Conservation (phyloP, 2,329 filamentous ascomycete species). For the Neofusicoccum ribis region DNA sequence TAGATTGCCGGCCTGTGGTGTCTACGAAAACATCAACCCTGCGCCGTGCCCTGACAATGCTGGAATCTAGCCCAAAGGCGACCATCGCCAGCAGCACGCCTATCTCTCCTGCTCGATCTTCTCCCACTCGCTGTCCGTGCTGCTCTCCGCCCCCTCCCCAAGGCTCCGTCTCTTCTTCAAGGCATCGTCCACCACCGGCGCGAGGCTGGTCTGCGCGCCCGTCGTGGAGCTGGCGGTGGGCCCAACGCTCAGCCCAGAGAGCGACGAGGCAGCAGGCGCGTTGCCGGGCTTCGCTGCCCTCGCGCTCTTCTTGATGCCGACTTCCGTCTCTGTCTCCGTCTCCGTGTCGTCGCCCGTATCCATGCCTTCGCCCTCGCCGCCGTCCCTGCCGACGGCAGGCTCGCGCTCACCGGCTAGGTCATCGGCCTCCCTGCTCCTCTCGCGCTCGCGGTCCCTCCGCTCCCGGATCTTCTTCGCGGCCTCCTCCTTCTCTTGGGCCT, state of each 20-base stretch:
- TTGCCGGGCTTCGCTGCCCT: neutral
- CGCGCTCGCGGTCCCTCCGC: conserved; percentile 46
- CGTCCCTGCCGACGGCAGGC: conserved; percentile 30
- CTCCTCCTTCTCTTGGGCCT: conserved; percentile 49
- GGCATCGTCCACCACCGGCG: conserved; percentile 35
- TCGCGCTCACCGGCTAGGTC: conserved; percentile 25
- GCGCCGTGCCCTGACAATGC: neutral
- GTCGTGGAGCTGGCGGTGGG: conserved; percentile 26
- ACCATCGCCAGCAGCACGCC: neutral
- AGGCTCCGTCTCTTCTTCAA: conserved; percentile 48
- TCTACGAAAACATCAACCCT: neutral
- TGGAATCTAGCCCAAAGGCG: conserved; percentile 3
- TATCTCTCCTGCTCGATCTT: conserved; percentile 67
- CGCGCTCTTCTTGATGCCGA: conserved; percentile 22
- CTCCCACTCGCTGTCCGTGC: conserved; percentile 97
- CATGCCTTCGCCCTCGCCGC: conserved; percentile 39
- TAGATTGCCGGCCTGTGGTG: neutral
- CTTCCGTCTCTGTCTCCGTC: conserved; percentile 38
- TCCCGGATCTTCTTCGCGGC: conserved; percentile 49
- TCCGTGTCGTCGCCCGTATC: conserved; percentile 51
- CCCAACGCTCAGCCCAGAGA: conserved; percentile 23
- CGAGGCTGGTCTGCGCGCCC: conserved; percentile 32
- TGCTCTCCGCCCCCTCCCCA: conserved; percentile 57
- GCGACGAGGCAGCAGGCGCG: conserved; percentile 9
- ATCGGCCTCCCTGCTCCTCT: conserved; percentile 34